These are phyloP conservation scores for Volvox carteri DNA, from an alignment of 163 green algal genomes.

Conservation along the genomic window DNA sequence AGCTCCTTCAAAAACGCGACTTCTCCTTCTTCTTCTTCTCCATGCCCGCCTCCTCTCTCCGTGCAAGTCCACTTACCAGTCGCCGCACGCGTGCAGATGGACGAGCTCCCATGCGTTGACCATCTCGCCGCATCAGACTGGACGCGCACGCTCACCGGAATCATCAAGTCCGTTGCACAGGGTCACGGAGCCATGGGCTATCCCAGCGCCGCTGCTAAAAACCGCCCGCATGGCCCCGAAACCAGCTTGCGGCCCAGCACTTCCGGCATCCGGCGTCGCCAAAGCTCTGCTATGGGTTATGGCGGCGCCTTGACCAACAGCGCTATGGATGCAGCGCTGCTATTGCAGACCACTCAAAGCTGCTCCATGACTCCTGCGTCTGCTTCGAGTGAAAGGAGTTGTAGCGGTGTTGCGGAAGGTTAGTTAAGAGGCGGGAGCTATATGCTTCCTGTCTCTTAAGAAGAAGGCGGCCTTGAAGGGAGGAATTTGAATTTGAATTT, in stretches of 20 bases:
- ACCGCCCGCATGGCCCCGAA: not conserved
- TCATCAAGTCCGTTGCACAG: slow-evolving; percentile 16
- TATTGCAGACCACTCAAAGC: not conserved
- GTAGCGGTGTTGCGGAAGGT: too few relatives aligned
- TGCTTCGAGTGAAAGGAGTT: too few relatives aligned
- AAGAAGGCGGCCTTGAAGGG: too few relatives aligned
- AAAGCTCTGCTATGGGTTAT: not conserved
- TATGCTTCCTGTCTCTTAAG: too few relatives aligned
- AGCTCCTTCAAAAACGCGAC: too few relatives aligned
- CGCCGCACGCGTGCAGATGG: not conserved
- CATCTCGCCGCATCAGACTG: not conserved
- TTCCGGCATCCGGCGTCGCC: not conserved
- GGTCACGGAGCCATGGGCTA: not conserved
- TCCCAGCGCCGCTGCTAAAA: not conserved
- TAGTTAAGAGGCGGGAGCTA: too few relatives aligned
- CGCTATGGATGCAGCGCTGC: not conserved
- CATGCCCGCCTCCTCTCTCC: too few relatives aligned
- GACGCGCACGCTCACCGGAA: slow-evolving; percentile 8
- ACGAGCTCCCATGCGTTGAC: not conserved
- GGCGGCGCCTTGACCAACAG: not conserved
- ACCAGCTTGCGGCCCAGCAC: not conserved
- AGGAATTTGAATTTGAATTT: too few relatives aligned
- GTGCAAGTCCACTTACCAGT: not conserved
- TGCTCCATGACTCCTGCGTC: too few relatives aligned
- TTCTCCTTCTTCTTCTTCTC: too few relatives aligned